Evolutionary conservation across 2,329 filamentous ascomycete species (phyloP).

Genomic region (Metarhizium sp.): DNA sequence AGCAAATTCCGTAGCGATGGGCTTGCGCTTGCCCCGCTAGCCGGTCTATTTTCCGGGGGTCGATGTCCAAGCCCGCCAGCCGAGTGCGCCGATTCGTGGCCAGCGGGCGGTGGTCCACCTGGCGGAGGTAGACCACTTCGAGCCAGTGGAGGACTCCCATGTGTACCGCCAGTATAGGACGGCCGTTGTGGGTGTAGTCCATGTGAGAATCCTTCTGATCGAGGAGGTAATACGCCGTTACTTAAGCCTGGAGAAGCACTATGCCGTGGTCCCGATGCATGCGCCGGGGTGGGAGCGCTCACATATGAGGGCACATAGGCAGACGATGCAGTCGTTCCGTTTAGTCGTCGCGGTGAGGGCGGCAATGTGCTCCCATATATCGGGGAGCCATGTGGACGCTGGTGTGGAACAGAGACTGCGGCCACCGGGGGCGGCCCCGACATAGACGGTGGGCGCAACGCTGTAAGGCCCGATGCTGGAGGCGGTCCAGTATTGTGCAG

Average conservation of each 20-base stretch:
- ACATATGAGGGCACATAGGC: conserved; percentile 31
- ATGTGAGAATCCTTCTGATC: conserved; percentile 28
- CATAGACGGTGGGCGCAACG: conserved; percentile 41
- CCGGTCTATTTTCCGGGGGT: conserved; percentile 33
- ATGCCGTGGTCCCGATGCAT: conserved; percentile 15
- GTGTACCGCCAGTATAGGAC: conserved; percentile 31
- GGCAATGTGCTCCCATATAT: conserved; percentile 35
- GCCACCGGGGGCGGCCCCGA: conserved; percentile 31
- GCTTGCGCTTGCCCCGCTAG: conserved; percentile 65
- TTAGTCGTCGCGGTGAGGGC: conserved; percentile 37
- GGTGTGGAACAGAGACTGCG: conserved; percentile 31
- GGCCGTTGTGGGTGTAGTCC: conserved; percentile 31
- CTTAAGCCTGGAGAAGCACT: conserved; percentile 20
- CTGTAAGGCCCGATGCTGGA: conserved; percentile 26
- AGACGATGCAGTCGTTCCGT: conserved; percentile 30
- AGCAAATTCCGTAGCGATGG: conserved; percentile 68
- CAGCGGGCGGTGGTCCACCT: conserved; percentile 12
- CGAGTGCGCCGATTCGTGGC: conserved; percentile 16
- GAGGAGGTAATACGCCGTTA: conserved; percentile 24
- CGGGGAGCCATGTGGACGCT: conserved; percentile 21
- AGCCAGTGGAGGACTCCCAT: conserved; percentile 36
- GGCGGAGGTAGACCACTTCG: conserved; percentile 25
- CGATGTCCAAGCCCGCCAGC: conserved; percentile 17
- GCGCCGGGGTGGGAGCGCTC: conserved; percentile 13
- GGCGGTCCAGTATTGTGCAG: conserved; percentile 19